Conservation (phyloP, 176 grass and related monocot genomes). For the Oryza glaberrima region DNA sequence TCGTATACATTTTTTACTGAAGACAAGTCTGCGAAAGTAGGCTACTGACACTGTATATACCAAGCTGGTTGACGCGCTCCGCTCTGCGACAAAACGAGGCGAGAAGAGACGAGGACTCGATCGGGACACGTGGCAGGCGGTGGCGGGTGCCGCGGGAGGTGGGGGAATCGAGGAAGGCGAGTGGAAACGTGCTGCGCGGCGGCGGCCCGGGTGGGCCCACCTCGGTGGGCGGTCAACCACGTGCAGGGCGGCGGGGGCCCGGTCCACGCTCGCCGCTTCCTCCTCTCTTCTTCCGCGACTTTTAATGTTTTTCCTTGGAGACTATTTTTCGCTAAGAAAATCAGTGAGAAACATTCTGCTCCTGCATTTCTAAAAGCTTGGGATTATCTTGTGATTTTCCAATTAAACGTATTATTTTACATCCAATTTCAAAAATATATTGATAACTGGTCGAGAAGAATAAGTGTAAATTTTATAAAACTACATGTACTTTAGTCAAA, state of each 20-base stretch:
- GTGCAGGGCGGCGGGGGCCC: background rate
- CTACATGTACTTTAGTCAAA: too few relatives aligned
- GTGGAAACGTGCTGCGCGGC: conserved; percentile 46
- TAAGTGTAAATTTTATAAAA: too few relatives aligned
- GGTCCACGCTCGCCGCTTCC: background rate
- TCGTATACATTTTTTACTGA: background rate
- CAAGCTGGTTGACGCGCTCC: background rate
- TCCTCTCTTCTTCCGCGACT: background rate
- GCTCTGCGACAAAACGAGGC: background rate
- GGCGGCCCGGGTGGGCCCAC: conserved; percentile 22
- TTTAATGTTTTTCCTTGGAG: background rate
- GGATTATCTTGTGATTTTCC: too few relatives aligned
- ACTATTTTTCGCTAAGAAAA: too few relatives aligned
- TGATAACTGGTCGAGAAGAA: too few relatives aligned
- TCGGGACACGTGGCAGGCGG: background rate
- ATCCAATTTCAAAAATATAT: too few relatives aligned
- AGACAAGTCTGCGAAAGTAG: background rate
- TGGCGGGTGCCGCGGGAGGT: background rate
- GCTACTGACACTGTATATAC: background rate
- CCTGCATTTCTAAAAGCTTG: too few relatives aligned
- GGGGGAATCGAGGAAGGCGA: conserved; percentile 14
- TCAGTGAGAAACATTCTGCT: too few relatives aligned
- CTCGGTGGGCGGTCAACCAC: background rate
- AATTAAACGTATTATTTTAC: too few relatives aligned
- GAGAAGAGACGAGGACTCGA: background rate